phyloP scores from a whole-genome alignment of 345 rosid genomes.

The Lumnitzera racemosa region DNA sequence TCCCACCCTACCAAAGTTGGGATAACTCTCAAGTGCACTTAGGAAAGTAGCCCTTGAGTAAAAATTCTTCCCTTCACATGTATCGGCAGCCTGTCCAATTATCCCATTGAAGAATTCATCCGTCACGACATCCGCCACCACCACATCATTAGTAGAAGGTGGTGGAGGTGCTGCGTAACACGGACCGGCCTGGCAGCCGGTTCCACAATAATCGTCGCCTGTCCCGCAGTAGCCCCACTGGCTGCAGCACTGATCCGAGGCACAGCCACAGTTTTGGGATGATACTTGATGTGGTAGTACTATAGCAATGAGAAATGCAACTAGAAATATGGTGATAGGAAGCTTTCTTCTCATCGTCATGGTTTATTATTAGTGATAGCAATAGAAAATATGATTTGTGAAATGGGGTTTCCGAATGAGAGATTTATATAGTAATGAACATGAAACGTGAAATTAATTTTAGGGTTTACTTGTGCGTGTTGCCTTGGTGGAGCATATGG shows the following conservation, averaged over 20 bases:
- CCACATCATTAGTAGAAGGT: constrained; percentile 26
- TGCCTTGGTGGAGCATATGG: too few species aligned
- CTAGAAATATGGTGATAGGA: too few species aligned
- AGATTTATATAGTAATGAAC: too few species aligned
- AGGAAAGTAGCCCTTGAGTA: constrained; percentile 45
- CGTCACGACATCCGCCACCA: constrained; percentile 34
- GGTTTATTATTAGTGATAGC: too few species aligned
- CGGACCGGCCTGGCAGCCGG: constrained; percentile 44
- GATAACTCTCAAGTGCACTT: constrained; percentile 30
- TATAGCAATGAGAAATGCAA: too few species aligned
- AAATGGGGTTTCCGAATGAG: too few species aligned
- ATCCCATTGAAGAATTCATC: constrained; percentile 40
- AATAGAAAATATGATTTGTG: too few species aligned
- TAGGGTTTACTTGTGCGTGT: too few species aligned
- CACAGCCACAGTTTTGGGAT: constrained; percentile 29
- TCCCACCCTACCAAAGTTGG: constrained; percentile 51
- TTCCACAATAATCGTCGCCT: constrained; percentile 28
- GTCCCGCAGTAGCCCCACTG: constrained; percentile 28
- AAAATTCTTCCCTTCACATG: constrained; percentile 43
- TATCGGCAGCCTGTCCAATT: constrained; percentile 26
- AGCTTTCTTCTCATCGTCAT: too few species aligned
- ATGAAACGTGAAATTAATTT: too few species aligned
- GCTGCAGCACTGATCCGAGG: constrained; percentile 24
- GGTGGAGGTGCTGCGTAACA: constrained; percentile 21
- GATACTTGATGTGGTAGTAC: too few species aligned